Conservation (phyloP, 495 filamentous ascomycete genomes). For the Penicillium tannophilum region DNA sequence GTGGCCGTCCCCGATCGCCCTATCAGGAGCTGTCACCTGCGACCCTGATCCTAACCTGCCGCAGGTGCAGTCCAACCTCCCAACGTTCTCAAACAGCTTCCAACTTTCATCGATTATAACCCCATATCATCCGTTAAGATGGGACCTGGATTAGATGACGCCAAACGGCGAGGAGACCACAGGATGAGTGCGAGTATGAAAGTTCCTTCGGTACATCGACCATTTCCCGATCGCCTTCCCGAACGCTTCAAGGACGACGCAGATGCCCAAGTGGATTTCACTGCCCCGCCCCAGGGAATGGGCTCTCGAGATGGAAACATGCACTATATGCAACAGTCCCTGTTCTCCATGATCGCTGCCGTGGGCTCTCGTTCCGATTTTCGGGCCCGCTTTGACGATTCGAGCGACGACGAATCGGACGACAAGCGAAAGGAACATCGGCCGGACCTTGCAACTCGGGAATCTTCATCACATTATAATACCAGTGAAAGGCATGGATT, state of each 20-base stretch:
- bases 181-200: conserved; percentile 39
- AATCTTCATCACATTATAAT: neutral
- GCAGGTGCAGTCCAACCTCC: neutral
- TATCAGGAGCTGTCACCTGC: conserved; percentile 31
- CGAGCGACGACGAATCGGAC: conserved; percentile 72
- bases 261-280: conserved; percentile 74
- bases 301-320: conserved; percentile 43
- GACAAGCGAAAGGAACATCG: conserved; percentile 15
- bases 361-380: conserved; percentile 81
- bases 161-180: conserved; percentile 34
- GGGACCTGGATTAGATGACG: conserved; percentile 37
- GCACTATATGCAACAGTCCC: conserved; percentile 86
- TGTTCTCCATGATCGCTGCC: conserved; percentile 93
- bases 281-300: conserved; percentile 52
- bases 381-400: conserved; percentile 77
- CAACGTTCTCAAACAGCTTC: neutral
- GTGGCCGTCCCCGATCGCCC: conserved; percentile 23
- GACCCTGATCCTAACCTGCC: conserved; percentile 11
- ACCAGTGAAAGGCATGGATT: neutral
- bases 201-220: conserved; percentile 43
- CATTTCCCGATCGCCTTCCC: conserved; percentile 69
- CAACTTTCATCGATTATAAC: conserved; percentile 11
- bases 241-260: conserved; percentile 75
- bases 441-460: conserved; percentile 7
- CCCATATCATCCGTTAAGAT: conserved; percentile 22